Conservation (phyloP, 2,329 filamentous ascomycete species). For the Cladophialophora exuberans region DNA sequence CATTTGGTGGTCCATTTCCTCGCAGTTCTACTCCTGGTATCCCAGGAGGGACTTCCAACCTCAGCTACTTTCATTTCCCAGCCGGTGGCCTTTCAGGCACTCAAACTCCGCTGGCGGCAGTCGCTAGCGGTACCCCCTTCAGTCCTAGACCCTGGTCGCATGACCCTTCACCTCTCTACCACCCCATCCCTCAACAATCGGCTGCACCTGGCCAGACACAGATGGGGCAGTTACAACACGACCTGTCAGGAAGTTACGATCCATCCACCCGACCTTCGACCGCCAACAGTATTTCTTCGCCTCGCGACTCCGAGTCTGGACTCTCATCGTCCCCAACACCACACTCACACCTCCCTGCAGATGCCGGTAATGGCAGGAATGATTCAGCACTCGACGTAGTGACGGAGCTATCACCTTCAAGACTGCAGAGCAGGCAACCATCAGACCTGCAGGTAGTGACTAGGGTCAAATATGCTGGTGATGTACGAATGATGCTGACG, state of each 20-base stretch:
- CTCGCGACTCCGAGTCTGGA: slow-evolving; percentile 28
- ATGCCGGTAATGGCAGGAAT: slow-evolving; percentile 15
- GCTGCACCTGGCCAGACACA: not conserved
- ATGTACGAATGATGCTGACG: slow-evolving; percentile 84
- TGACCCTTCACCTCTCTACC: not conserved
- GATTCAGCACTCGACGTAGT: slow-evolving; percentile 24
- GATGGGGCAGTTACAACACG: not conserved
- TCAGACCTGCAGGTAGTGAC: slow-evolving; percentile 94
- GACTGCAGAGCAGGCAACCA: slow-evolving; percentile 71
- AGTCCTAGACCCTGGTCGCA: slow-evolving; percentile 35
- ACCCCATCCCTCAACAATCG: not conserved
- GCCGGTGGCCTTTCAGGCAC: slow-evolving; percentile 52
- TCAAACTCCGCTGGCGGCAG: slow-evolving; percentile 52
- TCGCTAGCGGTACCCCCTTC: slow-evolving; percentile 48
- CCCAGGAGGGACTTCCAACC: slow-evolving; percentile 53
- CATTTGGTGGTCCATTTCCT: slow-evolving; percentile 46
- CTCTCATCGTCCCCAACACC: slow-evolving; percentile 24
- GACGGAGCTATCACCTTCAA: slow-evolving; percentile 47
- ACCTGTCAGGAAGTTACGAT: slow-evolving; percentile 40
- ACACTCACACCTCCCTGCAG: slow-evolving; percentile 9
- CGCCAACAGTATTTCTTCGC: slow-evolving; percentile 35
- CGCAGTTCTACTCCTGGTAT: slow-evolving; percentile 52
- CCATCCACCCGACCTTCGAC: slow-evolving; percentile 49
- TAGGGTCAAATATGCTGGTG: slow-evolving; percentile 84
- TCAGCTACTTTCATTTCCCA: slow-evolving; percentile 53